A percentile compares a stretch with the other conserved stretches of the same genome.
Conservation (phyloP, 2,329 filamentous ascomycete species). For the Davidsoniella eucalypti region DNA sequence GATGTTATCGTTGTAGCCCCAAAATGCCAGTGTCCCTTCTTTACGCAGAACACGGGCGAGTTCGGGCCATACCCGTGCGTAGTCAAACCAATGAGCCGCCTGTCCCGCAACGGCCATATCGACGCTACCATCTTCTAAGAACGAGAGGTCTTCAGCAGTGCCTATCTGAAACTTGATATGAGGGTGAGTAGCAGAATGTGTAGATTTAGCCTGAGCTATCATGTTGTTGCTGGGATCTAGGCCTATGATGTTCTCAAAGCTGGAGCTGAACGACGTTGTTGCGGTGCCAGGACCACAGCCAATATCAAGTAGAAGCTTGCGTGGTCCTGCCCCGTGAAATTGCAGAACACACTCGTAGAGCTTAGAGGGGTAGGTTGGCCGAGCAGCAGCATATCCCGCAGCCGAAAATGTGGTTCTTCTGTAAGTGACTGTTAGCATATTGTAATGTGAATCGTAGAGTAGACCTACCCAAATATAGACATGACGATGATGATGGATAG, state of each 20-base stretch:
- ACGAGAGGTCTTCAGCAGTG: conserved; percentile 36
- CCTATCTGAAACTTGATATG: conserved; percentile 30
- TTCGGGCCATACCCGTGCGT: conserved; percentile 35
- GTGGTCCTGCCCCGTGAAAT: conserved; percentile 27
- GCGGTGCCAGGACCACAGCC: conserved; percentile 47
- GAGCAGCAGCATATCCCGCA: conserved; percentile 40
- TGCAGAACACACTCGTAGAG: conserved; percentile 37
- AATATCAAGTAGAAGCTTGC: conserved; percentile 33
- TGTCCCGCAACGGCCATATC: conserved; percentile 38
- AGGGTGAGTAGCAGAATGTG: conserved; percentile 13
- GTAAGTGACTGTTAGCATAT: conserved; percentile 8
- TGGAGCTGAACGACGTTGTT: conserved; percentile 33
- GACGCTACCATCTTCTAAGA: conserved; percentile 30
- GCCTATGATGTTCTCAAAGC: conserved; percentile 34
- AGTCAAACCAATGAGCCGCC: conserved; percentile 52
- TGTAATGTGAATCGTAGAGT: background rate
- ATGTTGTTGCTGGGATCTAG: conserved; percentile 42
- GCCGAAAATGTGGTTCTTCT: conserved; percentile 41
- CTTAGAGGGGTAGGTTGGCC: conserved; percentile 39
- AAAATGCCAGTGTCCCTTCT: conserved; percentile 45
- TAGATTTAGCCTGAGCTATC: conserved; percentile 31
- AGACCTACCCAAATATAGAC: conserved; percentile 17
- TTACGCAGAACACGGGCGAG: conserved; percentile 34
- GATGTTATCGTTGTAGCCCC: conserved; percentile 49
- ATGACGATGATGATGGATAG: conserved; percentile 11